Base-by-base conservation (phyloP, 352 stramenopile species). In the Salisapilia sapeloensis region DNA sequence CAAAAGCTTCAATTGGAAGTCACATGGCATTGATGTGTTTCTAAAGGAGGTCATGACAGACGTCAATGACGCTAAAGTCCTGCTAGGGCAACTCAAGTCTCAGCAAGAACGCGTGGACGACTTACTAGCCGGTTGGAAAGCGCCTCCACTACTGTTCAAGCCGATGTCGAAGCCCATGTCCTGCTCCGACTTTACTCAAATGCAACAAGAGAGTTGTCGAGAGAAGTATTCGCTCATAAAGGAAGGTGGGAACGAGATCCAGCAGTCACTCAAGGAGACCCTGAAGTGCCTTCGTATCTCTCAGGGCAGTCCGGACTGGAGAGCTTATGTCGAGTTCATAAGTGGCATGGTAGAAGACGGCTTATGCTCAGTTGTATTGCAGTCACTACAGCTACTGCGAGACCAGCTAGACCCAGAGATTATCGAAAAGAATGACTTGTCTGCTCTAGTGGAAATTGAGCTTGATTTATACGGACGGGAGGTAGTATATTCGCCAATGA, bases 1-100 rank as follows among this genome's bases (percentile, higher is more conserved):
- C 9, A 84, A 84, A 38, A 43, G 62, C 2, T 54, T 96, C 6
- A 96, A 96, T 39, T 96, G 86, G 86, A 94, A 95, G 29, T 91
- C 63, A 4, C 82, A 92, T 21, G 82, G 82, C 13, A 96, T 96
- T 32, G 81, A 95, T 27, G 54, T 85, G 4, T 96, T 96, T 24
- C 41, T 94, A 20, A 93, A 86, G 31, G 79, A 93, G 28, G 74
- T 71, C 12, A 83, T 93, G 60, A 60, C 66, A 0, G 62, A 93
- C 21, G 82, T 95, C 20, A 90, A 91, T 28, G 78, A 93, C 33
- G 74, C 86, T 0, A 90, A 81, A 32, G 48, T 63, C 1, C 59
- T 93, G 8, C 29, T 96, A n/a, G 69, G 55, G 7, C 72, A 87
- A 27, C 60, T 96, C 46, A 94, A 95, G 42, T 54, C 56, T 3